Evolutionary conservation across 495 filamentous ascomycete species (phyloP), one percentile per base, ranked within the genome.

Genomic region (Penicillium silybi): DNA sequence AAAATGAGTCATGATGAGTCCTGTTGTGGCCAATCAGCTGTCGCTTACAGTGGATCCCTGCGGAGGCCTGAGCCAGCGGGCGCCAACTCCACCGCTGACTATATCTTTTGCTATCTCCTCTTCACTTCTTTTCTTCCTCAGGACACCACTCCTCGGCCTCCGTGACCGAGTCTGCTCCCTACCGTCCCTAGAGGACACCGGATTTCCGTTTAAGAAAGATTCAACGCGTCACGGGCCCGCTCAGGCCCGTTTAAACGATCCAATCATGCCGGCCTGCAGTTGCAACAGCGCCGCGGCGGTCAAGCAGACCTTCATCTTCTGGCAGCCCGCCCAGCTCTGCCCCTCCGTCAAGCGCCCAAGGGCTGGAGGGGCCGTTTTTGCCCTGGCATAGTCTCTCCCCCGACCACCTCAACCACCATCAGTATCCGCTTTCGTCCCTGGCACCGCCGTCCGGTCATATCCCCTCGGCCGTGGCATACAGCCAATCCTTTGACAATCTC

Each of bases 1-100:
- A 65, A 65, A 65, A 66, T 66, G 63, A 66, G 63, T 66, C 63
- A 66, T 49, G 15, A 54, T 66, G 63, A 66, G 57, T 66, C 60
- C 26, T 48, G 38, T 18, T n/a, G 13, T 6, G 2, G n/a, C 63
- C 59, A 65, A 63, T 61, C 46, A 56, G 0, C 13, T 16, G 0
- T 0, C 0, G 29, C 38, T 26, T 6, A 19, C 19, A 15, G 44
- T 48, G 56, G 40, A 35, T 41, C n/a, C 10, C 10, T n/a, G 4
- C 26, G 42, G 45, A 48, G 57, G 50, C 45, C 48, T 45, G 34
- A 47, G 22, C 47, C 43, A 39, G 48, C n/a, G 48, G 43, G 18
- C 20, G 46, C 42, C 26, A 46, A 23, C 27, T n/a, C 17, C 9
- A 19, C 25, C 32, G 26, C 34, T 29, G 35, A 38, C 25, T 53